Conservation (phyloP, 1,284 basidiomycete species). For the Ganoderma lucidum region DNA sequence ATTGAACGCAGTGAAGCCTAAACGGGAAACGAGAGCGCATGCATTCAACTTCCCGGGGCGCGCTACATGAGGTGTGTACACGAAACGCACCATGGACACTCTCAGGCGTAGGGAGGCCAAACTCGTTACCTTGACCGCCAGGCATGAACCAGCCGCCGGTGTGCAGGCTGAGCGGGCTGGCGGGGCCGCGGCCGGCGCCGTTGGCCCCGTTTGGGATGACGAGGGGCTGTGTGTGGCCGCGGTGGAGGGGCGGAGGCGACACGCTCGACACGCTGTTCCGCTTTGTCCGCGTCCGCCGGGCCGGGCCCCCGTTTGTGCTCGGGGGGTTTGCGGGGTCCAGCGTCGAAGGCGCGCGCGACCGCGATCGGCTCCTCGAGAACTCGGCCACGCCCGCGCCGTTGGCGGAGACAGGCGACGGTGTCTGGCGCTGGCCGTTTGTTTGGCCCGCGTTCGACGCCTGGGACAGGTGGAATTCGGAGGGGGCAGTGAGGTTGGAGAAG, state of each 20-base stretch:
- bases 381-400: conserved; percentile 26
- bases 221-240: conserved; percentile 55
- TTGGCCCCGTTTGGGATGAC: conserved; percentile 57
- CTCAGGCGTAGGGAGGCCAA: conserved; percentile 51
- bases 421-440: conserved; percentile 34
- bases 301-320: conserved; percentile 46
- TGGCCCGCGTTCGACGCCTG: conserved; percentile 28
- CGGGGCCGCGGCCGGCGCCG: conserved; percentile 33
- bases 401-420: conserved; percentile 35
- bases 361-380: conserved; percentile 54
- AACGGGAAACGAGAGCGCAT: conserved; percentile 15
- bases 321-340: conserved; percentile 53
- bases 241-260: conserved; percentile 51
- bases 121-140: conserved; percentile 41
- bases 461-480: conserved; percentile 33
- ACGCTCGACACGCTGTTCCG: conserved; percentile 57
- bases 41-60: conserved; percentile 12
- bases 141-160: conserved; percentile 38
- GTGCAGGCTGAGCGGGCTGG: conserved; percentile 43
- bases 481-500: conserved; percentile 35
- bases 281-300: conserved; percentile 46
- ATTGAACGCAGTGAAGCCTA: conserved; percentile 39
- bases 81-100: conserved; percentile 42
- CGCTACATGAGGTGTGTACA: conserved; percentile 7
- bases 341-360: conserved; percentile 41